Conservation (phyloP, 306 rosid genomes). For the Trichosanthes cucumerina region DNA sequence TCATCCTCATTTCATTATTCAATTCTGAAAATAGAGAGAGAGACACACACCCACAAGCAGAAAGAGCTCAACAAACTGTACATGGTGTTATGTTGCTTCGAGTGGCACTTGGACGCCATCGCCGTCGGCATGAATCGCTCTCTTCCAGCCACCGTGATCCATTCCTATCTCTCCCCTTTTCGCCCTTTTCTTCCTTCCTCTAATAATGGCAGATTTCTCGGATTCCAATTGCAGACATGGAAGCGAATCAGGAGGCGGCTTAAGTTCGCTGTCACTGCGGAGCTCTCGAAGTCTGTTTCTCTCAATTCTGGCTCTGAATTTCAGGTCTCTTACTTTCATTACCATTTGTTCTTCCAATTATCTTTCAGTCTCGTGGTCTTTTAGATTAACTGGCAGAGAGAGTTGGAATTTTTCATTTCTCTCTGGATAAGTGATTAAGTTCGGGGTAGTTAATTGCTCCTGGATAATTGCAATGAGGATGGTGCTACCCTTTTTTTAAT, state of each 20-base stretch:
- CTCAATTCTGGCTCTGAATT: slow-evolving; percentile 44
- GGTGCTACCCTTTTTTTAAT: background rate
- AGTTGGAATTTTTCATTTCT: background rate
- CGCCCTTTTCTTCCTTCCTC: slow-evolving; percentile 26
- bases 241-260: slow-evolving; percentile 30
- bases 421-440: background rate
- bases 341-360: background rate
- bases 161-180: slow-evolving; percentile 22
- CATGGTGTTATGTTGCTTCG: slow-evolving; percentile 46
- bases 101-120: slow-evolving; percentile 47
- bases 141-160: slow-evolving; percentile 14
- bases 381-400: background rate
- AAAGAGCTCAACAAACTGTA: slow-evolving; percentile 3
- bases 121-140: slow-evolving; percentile 40
- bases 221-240: slow-evolving; percentile 33
- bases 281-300: slow-evolving; percentile 42
- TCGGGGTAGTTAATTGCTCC: background rate
- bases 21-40: no score
- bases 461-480: background rate
- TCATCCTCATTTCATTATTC: slow-evolving; percentile 13
- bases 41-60: background rate
- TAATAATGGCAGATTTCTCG: slow-evolving; percentile 20
- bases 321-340: slow-evolving; percentile 34
- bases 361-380: background rate
- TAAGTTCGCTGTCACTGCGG: slow-evolving; percentile 54